Base-by-base conservation (phyloP, 768 basidiomycete genomes). In the Termitomyces sp. region DNA sequence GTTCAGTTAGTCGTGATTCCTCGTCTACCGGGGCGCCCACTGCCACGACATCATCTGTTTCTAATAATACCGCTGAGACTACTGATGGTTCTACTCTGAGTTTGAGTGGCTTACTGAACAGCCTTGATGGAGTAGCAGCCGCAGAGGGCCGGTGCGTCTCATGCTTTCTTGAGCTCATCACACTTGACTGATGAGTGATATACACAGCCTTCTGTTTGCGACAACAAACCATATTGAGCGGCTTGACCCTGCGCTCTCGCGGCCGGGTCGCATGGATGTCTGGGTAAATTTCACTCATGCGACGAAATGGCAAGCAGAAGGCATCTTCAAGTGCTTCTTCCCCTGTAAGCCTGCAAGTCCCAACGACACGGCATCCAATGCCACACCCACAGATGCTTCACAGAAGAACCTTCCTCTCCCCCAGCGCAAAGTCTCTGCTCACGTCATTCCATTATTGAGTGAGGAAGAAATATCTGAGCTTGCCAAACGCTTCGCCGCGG, bases 151-250 rank as follows among this genome's bases (percentile, higher is more conserved):
- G 91, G 87, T 91, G 66, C 63, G 88, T 76, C 43, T 45, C 47
- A 56, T 25, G 43, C 25, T 22, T 53, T 20, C 38, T 38, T 54
- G 20, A 33, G 49, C 39, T 31, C 3, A 52, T 44, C 27, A 11
- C 48, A 56, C n/a, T 11, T 56, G 44, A 61, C 53, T 58, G 31
- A 60, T 46, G 42, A 33, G 57, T 59, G 52, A 45, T 56, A 61
- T 58, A 57, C 46, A 50, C 63, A 86, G 90, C 38, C 79, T 96
- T 55, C 77, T 95, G 10, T 94, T 95, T 69, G 93, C 92, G 50
- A 94, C 91, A 7, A 94, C 91, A 12, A 97, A 97, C 72, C 94
- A 96, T 66, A 91, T 94, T 62, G 92, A 96, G 66, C 86, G 91
- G 43, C 80, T 97, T 32, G 94, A 97, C 69, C 92, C 88, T 46